Percentiles rank a stretch among this genome's conserved stretches.
phyloP scores from a whole-genome alignment of 495 filamentous ascomycete species.

The Cenococcum geophilum region DNA sequence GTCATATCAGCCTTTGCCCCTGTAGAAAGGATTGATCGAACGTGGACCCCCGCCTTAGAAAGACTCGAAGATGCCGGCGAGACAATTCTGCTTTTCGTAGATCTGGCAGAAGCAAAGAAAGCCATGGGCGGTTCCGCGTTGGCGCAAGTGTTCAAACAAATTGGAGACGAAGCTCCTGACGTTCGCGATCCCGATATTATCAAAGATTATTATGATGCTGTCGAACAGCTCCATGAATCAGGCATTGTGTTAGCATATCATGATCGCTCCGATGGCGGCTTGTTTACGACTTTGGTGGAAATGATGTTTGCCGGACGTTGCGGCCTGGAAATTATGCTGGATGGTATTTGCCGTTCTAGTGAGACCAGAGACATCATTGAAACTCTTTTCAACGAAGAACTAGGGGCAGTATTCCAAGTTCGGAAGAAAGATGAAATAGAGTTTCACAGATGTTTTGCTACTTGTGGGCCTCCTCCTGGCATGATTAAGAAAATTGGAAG shows the following conservation, averaged over 20 bases:
- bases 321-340: constrained; percentile 78
- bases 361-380: constrained; percentile 60
- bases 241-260: constrained; percentile 92
- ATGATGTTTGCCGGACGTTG: constrained; percentile 98
- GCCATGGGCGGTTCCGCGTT: constrained; percentile 87
- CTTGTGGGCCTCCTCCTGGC: constrained; percentile 75
- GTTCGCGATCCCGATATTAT: constrained; percentile 73
- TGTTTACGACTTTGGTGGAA: constrained; percentile 86
- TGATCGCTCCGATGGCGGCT: constrained; percentile 86
- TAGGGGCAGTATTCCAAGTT: constrained; percentile 96
- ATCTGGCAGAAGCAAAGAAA: constrained; percentile 71
- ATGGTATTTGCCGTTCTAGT: constrained; percentile 53
- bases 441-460: constrained; percentile 87
- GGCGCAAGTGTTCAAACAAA: constrained; percentile 83
- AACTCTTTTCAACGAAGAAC: constrained; percentile 88
- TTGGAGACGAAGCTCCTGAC: constrained; percentile 79
- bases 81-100: constrained; percentile 82
- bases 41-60: constrained; percentile 88
- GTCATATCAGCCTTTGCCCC: constrained; percentile 86
- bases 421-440: constrained; percentile 72
- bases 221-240: constrained; percentile 76
- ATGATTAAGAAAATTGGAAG: constrained; percentile 77
- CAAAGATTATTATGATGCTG: constrained; percentile 87
- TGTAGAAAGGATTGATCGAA: constrained; percentile 70
- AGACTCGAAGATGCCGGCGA: constrained; percentile 83